These are phyloP conservation scores for Oryza rufipogon DNA, from an alignment of 176 grass and related monocot genomes.

Conservation along the genomic window DNA sequence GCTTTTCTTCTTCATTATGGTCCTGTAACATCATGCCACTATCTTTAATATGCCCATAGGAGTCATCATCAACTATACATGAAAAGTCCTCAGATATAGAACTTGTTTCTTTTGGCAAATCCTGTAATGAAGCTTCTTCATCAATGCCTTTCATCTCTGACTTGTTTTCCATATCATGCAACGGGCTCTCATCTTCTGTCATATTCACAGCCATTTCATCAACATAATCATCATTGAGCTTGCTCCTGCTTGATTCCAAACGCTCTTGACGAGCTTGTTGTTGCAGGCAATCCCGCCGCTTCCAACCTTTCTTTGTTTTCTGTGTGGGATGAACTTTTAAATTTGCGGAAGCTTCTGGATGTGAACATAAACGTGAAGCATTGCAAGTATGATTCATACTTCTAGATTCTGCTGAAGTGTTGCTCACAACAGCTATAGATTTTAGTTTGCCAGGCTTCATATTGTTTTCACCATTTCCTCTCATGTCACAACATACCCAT, in stretches of 20 bases:
- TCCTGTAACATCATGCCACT: slow-evolving; percentile 65
- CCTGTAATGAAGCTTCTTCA: slow-evolving; percentile 45
- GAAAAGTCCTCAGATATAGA: slow-evolving; percentile 53
- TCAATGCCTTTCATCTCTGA: slow-evolving; percentile 40
- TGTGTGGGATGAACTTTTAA: slow-evolving; percentile 63
- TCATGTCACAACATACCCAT: slow-evolving; percentile 87
- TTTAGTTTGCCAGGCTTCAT: slow-evolving; percentile 52
- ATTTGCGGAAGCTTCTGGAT: slow-evolving; percentile 46
- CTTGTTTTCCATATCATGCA: slow-evolving; percentile 55
- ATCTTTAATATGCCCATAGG: slow-evolving; percentile 52
- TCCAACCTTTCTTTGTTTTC: slow-evolving; percentile 82
- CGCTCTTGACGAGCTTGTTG: slow-evolving; percentile 87
- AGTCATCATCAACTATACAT: slow-evolving; percentile 54
- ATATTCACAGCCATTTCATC: slow-evolving; percentile 89
- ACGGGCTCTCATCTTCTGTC: slow-evolving; percentile 64
- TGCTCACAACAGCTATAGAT: slow-evolving; percentile 32
- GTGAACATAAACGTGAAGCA: slow-evolving; percentile 23
- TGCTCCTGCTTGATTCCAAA: slow-evolving; percentile 79
- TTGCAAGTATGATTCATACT: slow-evolving; percentile 32
- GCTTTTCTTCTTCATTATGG: slow-evolving; percentile 34
- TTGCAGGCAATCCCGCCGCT: slow-evolving; percentile 64
- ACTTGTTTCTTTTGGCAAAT: slow-evolving; percentile 55
- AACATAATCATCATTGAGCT: slow-evolving; percentile 54
- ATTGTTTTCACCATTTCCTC: slow-evolving; percentile 61
- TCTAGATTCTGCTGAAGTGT: slow-evolving; percentile 37